These are phyloP conservation scores for Podila minutissima DNA, from an alignment of 192 early-diverging fungal genomes.

Conservation along the genomic window DNA sequence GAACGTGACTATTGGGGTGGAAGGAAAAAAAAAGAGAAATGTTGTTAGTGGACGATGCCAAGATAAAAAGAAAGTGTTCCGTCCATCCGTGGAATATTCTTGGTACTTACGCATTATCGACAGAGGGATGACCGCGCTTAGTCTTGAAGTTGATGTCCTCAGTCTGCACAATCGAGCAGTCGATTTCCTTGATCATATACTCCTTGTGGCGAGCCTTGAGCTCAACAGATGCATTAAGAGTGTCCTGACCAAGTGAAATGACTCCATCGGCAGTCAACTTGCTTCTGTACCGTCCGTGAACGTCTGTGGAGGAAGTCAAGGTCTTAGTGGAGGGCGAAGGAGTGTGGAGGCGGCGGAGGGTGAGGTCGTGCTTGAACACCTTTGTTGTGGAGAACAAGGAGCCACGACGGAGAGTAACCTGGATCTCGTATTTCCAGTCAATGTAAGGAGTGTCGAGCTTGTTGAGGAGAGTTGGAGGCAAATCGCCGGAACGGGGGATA, in stretches of 20 bases:
- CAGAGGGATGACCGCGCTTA: constrained; percentile 16
- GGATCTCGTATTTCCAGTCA: constrained; percentile 50
- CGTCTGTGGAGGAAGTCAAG: constrained; percentile 13
- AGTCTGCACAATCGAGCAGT: constrained; percentile 36
- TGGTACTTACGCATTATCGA: constrained; percentile 40
- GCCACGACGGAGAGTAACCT: constrained; percentile 26
- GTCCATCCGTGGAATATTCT: neutral
- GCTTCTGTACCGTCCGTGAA: constrained; percentile 24
- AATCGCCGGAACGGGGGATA: constrained; percentile 12
- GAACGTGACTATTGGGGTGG: constrained; percentile 1
- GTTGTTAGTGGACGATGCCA: neutral
- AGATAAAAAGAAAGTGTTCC: neutral
- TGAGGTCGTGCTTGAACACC: constrained; percentile 26
- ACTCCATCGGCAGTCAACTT: constrained; percentile 22
- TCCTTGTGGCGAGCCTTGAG: constrained; percentile 35
- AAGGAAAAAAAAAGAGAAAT: neutral
- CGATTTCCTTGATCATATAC: constrained; percentile 41
- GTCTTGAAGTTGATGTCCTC: constrained; percentile 34
- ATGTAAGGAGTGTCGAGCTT: constrained; percentile 45
- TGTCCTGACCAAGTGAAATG: constrained; percentile 13
- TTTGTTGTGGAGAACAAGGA: constrained; percentile 15
- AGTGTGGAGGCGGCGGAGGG: constrained; percentile 18
- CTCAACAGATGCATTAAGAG: constrained; percentile 9
- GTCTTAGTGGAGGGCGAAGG: neutral
- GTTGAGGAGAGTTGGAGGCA: constrained; percentile 40